Conservation (phyloP, 331 rosid genomes). For the Spiraea crenata region DNA sequence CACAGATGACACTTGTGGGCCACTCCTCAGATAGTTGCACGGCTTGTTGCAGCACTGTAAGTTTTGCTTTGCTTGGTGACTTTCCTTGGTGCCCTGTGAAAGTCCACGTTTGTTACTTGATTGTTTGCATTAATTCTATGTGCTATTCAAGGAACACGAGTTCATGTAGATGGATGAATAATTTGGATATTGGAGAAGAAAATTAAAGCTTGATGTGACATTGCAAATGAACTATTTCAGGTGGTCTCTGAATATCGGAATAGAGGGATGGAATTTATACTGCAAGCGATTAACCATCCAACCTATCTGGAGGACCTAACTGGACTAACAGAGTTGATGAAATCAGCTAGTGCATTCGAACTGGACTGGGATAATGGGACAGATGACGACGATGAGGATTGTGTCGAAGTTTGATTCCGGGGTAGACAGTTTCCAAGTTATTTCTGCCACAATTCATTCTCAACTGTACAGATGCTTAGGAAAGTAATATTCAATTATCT, state of each 20-base stretch:
- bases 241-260: constrained; percentile 69
- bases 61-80: constrained; percentile 21
- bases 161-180: background rate
- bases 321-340: constrained; percentile 84
- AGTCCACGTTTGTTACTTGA: background rate
- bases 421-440: background rate
- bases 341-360: constrained; percentile 52
- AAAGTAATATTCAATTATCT: constrained; percentile 2
- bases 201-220: too few relatives aligned
- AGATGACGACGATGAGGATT: constrained; percentile 52
- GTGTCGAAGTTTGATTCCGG: constrained; percentile 50
- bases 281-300: constrained; percentile 85
- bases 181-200: background rate
- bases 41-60: constrained; percentile 72
- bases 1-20: constrained; percentile 87
- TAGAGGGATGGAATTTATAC: constrained; percentile 61
- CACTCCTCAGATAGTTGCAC: constrained; percentile 83
- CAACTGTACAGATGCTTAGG: constrained; percentile 37
- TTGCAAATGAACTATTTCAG: constrained; percentile 31
- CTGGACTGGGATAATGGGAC: constrained; percentile 61
- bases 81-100: background rate
- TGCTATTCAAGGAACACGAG: background rate
- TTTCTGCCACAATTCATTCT: constrained; percentile 6
- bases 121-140: background rate
- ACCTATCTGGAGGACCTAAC: constrained; percentile 86